Evolutionary conservation across 192 early-diverging fungal species (phyloP).

Genomic region (Coemansia sp.): DNA sequence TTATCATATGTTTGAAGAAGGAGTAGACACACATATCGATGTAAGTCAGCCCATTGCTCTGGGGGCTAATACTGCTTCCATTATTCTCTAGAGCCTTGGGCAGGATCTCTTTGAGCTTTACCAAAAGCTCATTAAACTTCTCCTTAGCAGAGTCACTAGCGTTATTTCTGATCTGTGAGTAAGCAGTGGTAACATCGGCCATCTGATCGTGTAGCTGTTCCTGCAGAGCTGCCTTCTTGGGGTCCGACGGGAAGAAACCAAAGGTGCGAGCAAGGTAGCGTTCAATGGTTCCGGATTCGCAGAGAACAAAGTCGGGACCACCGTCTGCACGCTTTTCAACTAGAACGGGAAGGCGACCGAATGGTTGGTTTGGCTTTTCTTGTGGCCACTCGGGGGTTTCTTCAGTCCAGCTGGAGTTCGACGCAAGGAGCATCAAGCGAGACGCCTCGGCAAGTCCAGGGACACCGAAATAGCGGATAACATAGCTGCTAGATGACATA

Average conservation of each 20-base stretch:
- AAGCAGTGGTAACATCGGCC: not conserved
- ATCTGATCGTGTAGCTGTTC: conserved; percentile 32
- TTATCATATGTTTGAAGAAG: conserved; percentile 14
- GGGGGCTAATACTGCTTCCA: conserved; percentile 54
- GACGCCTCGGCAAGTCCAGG: conserved; percentile 26
- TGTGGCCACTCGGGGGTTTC: conserved; percentile 51
- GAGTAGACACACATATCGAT: conserved; percentile 39
- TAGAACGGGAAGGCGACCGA: conserved; percentile 55
- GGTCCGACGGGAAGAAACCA: conserved; percentile 36
- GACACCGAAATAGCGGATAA: conserved; percentile 29
- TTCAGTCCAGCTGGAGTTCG: conserved; percentile 45
- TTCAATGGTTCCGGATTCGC: conserved; percentile 53
- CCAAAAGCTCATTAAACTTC: conserved; percentile 9
- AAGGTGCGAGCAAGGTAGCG: conserved; percentile 56
- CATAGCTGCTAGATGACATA: conserved; percentile 20
- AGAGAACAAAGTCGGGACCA: conserved; percentile 21
- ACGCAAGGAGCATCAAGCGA: conserved; percentile 41
- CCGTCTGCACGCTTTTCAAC: conserved; percentile 35
- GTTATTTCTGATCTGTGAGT: not conserved
- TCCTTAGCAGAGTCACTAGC: conserved; percentile 15
- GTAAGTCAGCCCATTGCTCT: conserved; percentile 41
- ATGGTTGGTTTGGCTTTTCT: conserved; percentile 48
- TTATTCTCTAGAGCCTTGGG: conserved; percentile 44
- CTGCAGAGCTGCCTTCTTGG: conserved; percentile 28
- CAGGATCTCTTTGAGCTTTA: conserved; percentile 33